Evolutionary conservation across 805 yeast species (phyloP), one percentile per base, ranked within the genome.

Genomic region (Wickerhamiella siamensis): DNA sequence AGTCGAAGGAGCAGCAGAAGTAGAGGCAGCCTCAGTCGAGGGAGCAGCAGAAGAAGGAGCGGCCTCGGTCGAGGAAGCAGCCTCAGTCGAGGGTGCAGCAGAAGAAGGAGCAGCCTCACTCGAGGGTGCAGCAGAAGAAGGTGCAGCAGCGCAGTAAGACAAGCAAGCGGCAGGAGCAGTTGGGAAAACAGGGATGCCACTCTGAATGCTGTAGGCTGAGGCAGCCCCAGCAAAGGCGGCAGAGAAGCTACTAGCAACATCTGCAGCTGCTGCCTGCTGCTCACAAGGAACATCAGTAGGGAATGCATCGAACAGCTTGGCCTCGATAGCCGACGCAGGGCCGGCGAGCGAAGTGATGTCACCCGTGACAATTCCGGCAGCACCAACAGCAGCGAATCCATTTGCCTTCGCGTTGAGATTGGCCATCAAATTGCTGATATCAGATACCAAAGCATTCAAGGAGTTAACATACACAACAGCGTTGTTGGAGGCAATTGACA

Each of bases 391-490:
- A 17, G 21, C 20, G 16, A 49, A 41, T 27, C 18, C 48, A 33
- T 40, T n/a, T 9, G 43, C 44, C 45, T 49, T 45, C 33, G 36
- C 36, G 21, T 31, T 43, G 31, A 45, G 41, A 38, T 40, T 46
- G 12, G 18, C 15, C 19, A 45, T 27, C 14, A 47, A 39, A 6
- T 21, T 12, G 26, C 26, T 35, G 16, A 44, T 40, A 18, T 46
- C 39, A 18, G 31, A 4, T 10, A 40, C 19, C 12, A 47, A 27
- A n/a, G 36, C 3, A 10, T 26, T 18, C 20, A 47, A 29, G 27
- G 45, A 39, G n/a, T 15, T 20, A 21, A 43, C 29, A n/a, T 35
- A 19, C 17, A 21, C 36, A 20, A 37, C 45, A 19, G 39, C 38
- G 35, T 31, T 43, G 22, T 45, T 17, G 16, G 43, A 24, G 17